phyloP scores from a whole-genome alignment of 2,329 filamentous ascomycete genomes.

The Fusarium incarnatum region DNA sequence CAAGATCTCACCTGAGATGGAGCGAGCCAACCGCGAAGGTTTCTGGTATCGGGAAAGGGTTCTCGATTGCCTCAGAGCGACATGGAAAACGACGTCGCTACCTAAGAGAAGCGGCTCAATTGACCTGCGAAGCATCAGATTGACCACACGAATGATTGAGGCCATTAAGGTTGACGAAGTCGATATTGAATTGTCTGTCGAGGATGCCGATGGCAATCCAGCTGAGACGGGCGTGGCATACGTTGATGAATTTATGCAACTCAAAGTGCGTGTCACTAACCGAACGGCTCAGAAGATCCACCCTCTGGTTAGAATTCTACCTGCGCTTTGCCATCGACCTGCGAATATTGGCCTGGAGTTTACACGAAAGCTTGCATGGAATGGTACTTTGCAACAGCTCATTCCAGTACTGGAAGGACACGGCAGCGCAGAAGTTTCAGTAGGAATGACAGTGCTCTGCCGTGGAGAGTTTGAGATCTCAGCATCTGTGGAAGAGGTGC shows the following conservation, averaged over 20 bases:
- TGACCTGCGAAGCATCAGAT: constrained; percentile 79
- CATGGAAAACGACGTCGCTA: constrained; percentile 72
- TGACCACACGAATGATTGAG: constrained; percentile 84
- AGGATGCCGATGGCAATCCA: constrained; percentile 46
- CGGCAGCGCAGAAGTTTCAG: constrained; percentile 67
- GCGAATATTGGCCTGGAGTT: constrained; percentile 81
- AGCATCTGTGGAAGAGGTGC: constrained; percentile 84
- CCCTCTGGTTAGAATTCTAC: constrained; percentile 80
- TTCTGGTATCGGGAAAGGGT: constrained; percentile 94
- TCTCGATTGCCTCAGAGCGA: constrained; percentile 75
- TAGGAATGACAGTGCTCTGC: constrained; percentile 81
- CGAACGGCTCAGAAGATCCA: constrained; percentile 74
- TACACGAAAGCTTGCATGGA: constrained; percentile 85
- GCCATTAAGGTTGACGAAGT: constrained; percentile 84
- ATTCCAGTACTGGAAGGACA: constrained; percentile 72
- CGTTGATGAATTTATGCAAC: constrained; percentile 70
- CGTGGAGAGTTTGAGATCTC: constrained; percentile 85
- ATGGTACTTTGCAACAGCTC: constrained; percentile 82
- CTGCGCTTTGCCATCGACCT: constrained; percentile 78
- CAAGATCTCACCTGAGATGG: constrained; percentile 81
- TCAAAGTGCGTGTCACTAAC: constrained; percentile 80
- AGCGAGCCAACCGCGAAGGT: constrained; percentile 80
- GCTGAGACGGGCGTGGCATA: constrained; percentile 45
- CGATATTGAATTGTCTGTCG: constrained; percentile 71
- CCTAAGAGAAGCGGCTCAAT: constrained; percentile 72